Conservation (phyloP, 2,329 filamentous ascomycete species). For the Cladophialophora immunda region DNA sequence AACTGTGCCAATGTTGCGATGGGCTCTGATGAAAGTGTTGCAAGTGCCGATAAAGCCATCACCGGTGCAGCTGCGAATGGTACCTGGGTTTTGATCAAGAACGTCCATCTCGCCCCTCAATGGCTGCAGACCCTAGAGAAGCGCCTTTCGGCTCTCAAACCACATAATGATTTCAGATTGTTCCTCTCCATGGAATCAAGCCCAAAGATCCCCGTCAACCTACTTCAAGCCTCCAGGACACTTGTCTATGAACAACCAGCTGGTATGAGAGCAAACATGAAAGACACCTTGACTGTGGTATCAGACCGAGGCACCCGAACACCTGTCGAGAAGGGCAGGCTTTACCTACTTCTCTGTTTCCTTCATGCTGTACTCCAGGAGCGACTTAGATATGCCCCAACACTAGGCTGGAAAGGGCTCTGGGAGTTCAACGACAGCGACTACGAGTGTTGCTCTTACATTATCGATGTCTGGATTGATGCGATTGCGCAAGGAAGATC, state of each 20-base stretch:
- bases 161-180: constrained; percentile 88
- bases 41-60: constrained; percentile 94
- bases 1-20: constrained; percentile 97
- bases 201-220: constrained; percentile 94
- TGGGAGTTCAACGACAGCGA: constrained; percentile 99
- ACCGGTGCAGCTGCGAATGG: constrained; percentile 89
- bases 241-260: constrained; percentile 98
- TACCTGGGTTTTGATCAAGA: constrained; percentile 98
- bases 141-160: constrained; percentile 92
- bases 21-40: constrained; percentile 94
- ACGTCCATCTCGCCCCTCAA: constrained; percentile 93
- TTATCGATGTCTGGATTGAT: constrained; percentile 95
- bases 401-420: constrained; percentile 95
- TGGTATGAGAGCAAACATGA: constrained; percentile 97
- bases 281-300: constrained; percentile 88
- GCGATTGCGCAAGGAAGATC: constrained; percentile 81
- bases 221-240: constrained; percentile 90
- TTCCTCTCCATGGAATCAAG: constrained; percentile 99
- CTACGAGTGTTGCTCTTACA: constrained; percentile 97
- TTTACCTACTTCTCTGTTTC: constrained; percentile 93
- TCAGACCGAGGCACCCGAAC: constrained; percentile 78
- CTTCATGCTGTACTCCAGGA: constrained; percentile 96
- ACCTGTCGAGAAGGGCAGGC: constrained; percentile 86
- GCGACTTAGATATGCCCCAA: constrained; percentile 90
- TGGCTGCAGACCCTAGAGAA: constrained; percentile 99